Evolutionary conservation across 805 yeast genomes (phyloP), one percentile per base, ranked within the genome.

Genomic region (Metschnikowia baotianmanensis): DNA sequence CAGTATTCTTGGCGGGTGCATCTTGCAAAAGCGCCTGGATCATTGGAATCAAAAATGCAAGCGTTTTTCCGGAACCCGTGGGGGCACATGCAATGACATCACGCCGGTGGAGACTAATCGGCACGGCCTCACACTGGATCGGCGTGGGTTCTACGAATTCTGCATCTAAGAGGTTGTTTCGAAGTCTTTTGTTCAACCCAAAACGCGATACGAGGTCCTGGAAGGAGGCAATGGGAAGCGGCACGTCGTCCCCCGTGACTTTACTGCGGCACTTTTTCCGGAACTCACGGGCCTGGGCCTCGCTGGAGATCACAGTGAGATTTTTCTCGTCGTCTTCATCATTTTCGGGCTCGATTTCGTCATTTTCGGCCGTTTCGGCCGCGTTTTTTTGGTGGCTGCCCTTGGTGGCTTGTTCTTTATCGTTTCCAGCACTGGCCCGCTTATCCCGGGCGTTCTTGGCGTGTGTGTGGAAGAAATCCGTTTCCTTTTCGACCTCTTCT

Each of bases 1-100:
- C 86, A 43, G 68, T 61, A 41, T 64, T 61, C 35, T 68, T 64
- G 10, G 33, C 37, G 10, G 49, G 41, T 18, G 61, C 52, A 15
- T 51, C 50, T 21, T 54, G 43, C 13, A 69, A 33, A 18, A 69
- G 47, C 34, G 62, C 55, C 51, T 86, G 93, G 16, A 93, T 63
- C 52, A 91, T 53, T 4, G 99, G 99, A 13, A 89, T 77, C 42
- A 86, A 67, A 58, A 85, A 93, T 22, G 97, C 95, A 35, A 93
- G 69, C 0, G 99, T 93, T 60, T 93, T 93, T 71, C 99, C 99
- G 4, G 97, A 88, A 53, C 99, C 99, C 1, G 99, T 93, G 34
- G 98, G 98, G 0, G 98, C 97, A 72, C 96, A 87, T 1, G 96
- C 95, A 31, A 93, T 70, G 24, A 93, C 59, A 58, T 91, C 97